Base-by-base conservation (phyloP, 345 rosid genomes). In the Camelina neglecta region DNA sequence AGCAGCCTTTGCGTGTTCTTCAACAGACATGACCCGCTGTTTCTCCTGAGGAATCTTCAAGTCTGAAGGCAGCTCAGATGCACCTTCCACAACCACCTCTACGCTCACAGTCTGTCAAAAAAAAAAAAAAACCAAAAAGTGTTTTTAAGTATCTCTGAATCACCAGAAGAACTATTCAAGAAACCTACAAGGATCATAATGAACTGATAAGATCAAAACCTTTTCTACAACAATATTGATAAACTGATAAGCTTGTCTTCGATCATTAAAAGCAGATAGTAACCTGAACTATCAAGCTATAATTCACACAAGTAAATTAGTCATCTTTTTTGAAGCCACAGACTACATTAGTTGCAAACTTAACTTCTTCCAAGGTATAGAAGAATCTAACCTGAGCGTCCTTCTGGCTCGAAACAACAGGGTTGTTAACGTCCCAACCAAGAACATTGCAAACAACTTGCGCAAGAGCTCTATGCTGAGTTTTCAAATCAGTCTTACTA, bases 391-490 rank as follows among this genome's bases (percentile, higher is more conserved):
- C 81, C 81, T 67, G 78, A 67, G 74, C 0, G 12, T 73, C 66
- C 51, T 67, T 67, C 47, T 78, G 81, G 35, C 74, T 60, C 0
- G 81, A 78, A 45, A 8, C 45, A 67, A 78, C 74, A 6, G 81
- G 81, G 72, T 67, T 72, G 36, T 76, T 75, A 65, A 84, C 47
- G 67, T 89, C 95, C 93, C 97, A 91, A 31, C 88, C 93, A 75
- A 93, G 81, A 82, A 93, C 91, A 84, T 76, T 83, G 48, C 92
- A 93, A 33, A 91, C 72, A 69, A 88, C 93, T 55, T 75, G 84
- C 4, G 84, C 95, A 49, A 86, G 76, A 72, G 96, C 90, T 50
- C 90, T 81, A 74, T 93, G 98, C 11, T 86, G 92, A 60, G 6
- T 78, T 76, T 56, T 86, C 79, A 74, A 79, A 65, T 70, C 82